Conservation (phyloP, 768 basidiomycete species). For the Candolleomyces aberdarensis region DNA sequence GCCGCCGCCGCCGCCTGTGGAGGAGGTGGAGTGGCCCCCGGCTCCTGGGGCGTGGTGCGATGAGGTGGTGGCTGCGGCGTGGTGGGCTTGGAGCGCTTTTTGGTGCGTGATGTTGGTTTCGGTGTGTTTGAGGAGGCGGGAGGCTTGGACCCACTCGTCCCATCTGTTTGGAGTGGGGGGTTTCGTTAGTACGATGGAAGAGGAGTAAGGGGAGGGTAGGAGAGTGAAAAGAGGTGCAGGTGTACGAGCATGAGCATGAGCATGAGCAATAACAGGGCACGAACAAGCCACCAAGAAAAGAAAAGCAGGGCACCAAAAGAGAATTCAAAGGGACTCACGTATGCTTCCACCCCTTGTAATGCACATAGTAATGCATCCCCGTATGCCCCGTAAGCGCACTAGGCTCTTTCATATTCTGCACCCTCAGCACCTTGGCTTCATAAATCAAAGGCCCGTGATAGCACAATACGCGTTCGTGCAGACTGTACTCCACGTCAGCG, state of each 20-base stretch:
- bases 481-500: slow-evolving; percentile 29
- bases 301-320: neutral
- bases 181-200: neutral
- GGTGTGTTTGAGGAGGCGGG: slow-evolving; percentile 79
- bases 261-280: too few relatives aligned
- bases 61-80: too few relatives aligned
- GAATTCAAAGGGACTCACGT: slow-evolving; percentile 57
- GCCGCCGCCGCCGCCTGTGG: slow-evolving; percentile 27
- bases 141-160: slow-evolving; percentile 94
- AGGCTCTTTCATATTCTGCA: slow-evolving; percentile 60
- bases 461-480: slow-evolving; percentile 83
- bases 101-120: slow-evolving; percentile 79
- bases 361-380: slow-evolving; percentile 90
- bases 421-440: slow-evolving; percentile 86
- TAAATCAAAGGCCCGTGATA: slow-evolving; percentile 96
- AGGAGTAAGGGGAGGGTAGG: too few relatives aligned
- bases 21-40: too few relatives aligned
- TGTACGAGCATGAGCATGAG: too few relatives aligned
- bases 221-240: too few relatives aligned
- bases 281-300: neutral
- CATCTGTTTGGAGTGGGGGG: slow-evolving; percentile 49
- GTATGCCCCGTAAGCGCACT: slow-evolving; percentile 54
- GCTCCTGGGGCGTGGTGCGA: too few relatives aligned
- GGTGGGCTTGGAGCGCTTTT: slow-evolving; percentile 49
- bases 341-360: slow-evolving; percentile 99